Conservation (phyloP, 176 grass and related monocot genomes). For the Phoenix roebelenii region DNA sequence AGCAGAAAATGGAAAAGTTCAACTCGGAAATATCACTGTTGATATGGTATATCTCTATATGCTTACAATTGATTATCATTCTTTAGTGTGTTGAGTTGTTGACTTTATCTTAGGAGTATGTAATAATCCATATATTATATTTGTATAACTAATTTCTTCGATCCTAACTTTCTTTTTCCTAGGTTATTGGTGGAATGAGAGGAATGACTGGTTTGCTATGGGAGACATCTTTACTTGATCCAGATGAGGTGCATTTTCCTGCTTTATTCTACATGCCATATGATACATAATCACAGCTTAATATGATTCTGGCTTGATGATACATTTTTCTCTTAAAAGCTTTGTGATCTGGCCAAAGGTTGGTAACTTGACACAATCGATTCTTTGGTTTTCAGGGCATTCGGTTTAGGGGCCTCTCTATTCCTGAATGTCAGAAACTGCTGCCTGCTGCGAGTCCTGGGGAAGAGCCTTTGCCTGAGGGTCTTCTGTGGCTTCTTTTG, state of each 20-base stretch:
- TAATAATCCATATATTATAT: no score
- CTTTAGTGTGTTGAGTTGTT: no score
- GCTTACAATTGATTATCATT: no score
- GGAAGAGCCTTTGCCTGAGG: conserved; percentile 92
- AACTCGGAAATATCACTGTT: conserved; percentile 87
- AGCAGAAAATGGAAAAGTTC: conserved; percentile 82
- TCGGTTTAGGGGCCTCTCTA: conserved; percentile 91
- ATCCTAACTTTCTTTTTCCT: conserved; percentile 12
- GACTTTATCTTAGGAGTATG: no score
- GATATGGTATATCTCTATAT: conserved; percentile 60
- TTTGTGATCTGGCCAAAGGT: no score
- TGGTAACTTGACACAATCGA: not conserved
- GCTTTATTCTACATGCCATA: not conserved
- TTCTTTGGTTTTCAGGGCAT: conserved; percentile 49
- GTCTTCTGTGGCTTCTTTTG: conserved; percentile 99
- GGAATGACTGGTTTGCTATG: conserved; percentile 95
- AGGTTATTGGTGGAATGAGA: conserved; percentile 99
- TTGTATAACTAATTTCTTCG: no score
- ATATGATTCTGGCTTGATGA: no score
- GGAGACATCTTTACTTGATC: conserved; percentile 95
- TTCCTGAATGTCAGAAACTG: conserved; percentile 94
- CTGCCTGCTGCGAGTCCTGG: conserved; percentile 55
- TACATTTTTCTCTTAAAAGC: no score
- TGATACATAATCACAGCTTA: no score
- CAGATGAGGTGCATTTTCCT: conserved; percentile 72